phyloP scores from a whole-genome alignment of 208 protist species.

The Porcisia hertigi region DNA sequence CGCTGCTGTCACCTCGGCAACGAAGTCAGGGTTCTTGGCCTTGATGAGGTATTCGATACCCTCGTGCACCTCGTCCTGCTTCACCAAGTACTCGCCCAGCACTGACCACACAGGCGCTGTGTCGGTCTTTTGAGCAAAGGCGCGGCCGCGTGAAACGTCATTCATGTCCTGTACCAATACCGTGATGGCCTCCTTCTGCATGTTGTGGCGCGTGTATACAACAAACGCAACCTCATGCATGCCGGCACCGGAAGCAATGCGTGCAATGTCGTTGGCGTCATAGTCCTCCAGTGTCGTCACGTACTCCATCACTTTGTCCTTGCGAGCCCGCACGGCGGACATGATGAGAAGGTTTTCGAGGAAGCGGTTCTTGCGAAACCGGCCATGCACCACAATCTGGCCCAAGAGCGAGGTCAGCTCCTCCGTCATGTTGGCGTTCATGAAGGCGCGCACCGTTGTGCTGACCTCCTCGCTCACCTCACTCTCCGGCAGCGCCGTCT shows the following conservation, averaged over 20 bases:
- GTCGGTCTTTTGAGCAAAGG: conserved; percentile 96
- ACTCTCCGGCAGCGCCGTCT: conserved; percentile 97
- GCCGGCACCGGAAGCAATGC: conserved; percentile 91
- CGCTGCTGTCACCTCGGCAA: conserved; percentile 91
- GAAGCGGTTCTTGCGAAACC: conserved; percentile 98
- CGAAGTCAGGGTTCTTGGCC: conserved; percentile 95
- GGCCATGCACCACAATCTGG: conserved; percentile 99
- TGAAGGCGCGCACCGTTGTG: conserved; percentile 99
- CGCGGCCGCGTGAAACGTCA: conserved; percentile 93
- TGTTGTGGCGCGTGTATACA: conserved; percentile 98
- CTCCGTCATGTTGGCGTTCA: conserved; percentile 98
- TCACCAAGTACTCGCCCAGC: conserved; percentile 96
- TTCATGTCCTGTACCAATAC: conserved; percentile 98
- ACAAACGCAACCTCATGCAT: conserved; percentile 99
- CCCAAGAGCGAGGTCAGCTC: conserved; percentile 99
- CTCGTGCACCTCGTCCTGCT: conserved; percentile 89
- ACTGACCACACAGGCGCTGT: conserved; percentile 94
- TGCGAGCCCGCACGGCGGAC: conserved; percentile 97
- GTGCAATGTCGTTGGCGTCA: conserved; percentile 98
- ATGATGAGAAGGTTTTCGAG: conserved; percentile 99
- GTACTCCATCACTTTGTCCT: conserved; percentile 98
- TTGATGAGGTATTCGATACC: conserved; percentile 98
- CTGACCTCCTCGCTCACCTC: conserved; percentile 98
- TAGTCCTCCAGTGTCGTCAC: conserved; percentile 99
- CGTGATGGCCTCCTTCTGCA: conserved; percentile 95